Conservation (phyloP, 345 rosid genomes). For the Hypericum androsaemum region DNA sequence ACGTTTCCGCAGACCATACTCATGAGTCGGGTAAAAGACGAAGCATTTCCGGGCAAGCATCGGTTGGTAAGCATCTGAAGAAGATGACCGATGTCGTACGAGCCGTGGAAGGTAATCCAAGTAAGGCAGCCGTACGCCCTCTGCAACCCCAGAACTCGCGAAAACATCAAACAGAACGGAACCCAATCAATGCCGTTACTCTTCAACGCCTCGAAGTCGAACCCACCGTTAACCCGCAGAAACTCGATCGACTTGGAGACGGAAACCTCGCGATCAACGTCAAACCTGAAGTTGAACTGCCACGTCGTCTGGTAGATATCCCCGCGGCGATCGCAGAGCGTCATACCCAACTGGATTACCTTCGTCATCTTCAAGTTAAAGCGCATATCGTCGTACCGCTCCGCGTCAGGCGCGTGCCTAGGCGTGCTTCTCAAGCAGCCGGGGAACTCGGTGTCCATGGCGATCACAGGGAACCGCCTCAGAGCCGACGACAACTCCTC, state of each 20-base stretch:
- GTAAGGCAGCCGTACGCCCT: not conserved
- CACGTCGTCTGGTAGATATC: not conserved
- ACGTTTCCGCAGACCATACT: not conserved
- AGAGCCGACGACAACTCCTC: not conserved
- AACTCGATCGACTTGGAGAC: not conserved
- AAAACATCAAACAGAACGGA: not conserved
- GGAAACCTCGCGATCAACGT: not conserved
- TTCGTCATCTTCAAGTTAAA: not conserved
- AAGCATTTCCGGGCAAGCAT: not conserved
- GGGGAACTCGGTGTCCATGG: not conserved
- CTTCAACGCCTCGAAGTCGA: not conserved
- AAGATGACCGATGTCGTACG: constrained; percentile 1
- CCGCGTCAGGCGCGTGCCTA: not conserved
- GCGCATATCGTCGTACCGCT: not conserved
- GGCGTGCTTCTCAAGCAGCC: not conserved
- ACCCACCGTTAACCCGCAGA: not conserved
- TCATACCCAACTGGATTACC: not conserved
- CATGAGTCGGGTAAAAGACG: not conserved
- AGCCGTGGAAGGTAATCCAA: constrained; percentile 9
- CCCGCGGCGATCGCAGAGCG: not conserved
- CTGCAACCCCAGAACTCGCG: not conserved
- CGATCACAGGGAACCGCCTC: not conserved
- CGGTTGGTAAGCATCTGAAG: not conserved
- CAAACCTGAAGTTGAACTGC: not conserved
- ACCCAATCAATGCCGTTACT: not conserved